A percentile compares a stretch with the other conserved stretches of the same genome.
These are phyloP conservation scores for Neurospora sp. DNA, from an alignment of 495 filamentous ascomycete genomes.

Conservation along the genomic window DNA sequence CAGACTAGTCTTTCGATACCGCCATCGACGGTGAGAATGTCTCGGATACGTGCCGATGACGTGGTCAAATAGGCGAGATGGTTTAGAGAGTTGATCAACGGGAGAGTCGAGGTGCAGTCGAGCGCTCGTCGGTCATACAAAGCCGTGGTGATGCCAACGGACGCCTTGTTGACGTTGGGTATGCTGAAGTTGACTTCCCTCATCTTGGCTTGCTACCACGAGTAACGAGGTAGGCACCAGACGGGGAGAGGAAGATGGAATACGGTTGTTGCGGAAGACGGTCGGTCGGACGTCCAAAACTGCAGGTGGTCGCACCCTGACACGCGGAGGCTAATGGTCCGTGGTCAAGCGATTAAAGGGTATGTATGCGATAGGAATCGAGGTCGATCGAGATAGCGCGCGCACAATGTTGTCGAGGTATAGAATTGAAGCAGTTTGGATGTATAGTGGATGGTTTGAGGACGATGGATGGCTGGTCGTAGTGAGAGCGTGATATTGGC, in stretches of 20 bases:
- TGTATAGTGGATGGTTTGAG: background rate
- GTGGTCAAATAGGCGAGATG: constrained; percentile 97
- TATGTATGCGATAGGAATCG: background rate
- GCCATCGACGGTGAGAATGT: constrained; percentile 96
- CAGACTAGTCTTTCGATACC: constrained; percentile 92
- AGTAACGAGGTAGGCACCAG: constrained; percentile 24
- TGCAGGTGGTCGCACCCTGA: background rate
- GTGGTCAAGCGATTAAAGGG: background rate
- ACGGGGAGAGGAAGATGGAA: constrained; percentile 12
- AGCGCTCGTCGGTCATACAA: constrained; percentile 95
- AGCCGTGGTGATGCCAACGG: constrained; percentile 96
- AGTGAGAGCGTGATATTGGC: constrained; percentile 1
- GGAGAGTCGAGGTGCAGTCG: constrained; percentile 95
- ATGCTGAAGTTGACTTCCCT: constrained; percentile 99
- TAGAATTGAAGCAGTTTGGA: background rate
- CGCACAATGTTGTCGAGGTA: background rate
- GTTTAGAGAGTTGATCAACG: constrained; percentile 95
- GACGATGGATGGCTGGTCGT: background rate
- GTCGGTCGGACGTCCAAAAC: background rate
- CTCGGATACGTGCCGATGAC: constrained; percentile 93
- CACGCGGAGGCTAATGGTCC: background rate
- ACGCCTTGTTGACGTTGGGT: constrained; percentile 98
- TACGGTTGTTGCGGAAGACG: background rate
- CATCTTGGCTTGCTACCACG: constrained; percentile 50
- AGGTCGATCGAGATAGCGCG: background rate